Evolutionary conservation across 1,284 basidiomycete genomes (phyloP).

Genomic region (Hortiboletus rubellus): DNA sequence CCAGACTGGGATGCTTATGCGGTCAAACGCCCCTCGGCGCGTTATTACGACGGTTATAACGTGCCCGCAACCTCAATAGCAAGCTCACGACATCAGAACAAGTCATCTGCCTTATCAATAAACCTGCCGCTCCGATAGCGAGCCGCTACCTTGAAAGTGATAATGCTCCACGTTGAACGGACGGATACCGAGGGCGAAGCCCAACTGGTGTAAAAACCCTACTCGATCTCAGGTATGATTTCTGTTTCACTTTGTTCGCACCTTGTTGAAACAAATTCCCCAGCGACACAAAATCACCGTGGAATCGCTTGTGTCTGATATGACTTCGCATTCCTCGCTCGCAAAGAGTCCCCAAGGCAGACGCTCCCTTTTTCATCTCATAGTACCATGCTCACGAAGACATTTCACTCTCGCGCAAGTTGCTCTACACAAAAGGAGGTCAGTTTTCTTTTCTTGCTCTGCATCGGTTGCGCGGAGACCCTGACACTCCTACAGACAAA

Average conservation of each 20-base stretch:
- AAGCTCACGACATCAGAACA: too few relatives aligned
- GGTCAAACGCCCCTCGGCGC: background rate
- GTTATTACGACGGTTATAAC: too few relatives aligned
- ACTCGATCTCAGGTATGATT: slow-evolving; percentile 78
- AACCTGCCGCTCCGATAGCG: too few relatives aligned
- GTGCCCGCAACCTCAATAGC: too few relatives aligned
- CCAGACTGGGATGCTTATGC: slow-evolving; percentile 57
- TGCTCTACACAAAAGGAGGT: slow-evolving; percentile 78
- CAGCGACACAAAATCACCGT: slow-evolving; percentile 85
- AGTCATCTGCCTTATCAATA: too few relatives aligned
- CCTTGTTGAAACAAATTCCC: slow-evolving; percentile 5
- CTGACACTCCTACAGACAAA: slow-evolving; percentile 60
- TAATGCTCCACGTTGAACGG: slow-evolving; percentile 83
- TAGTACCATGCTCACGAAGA: slow-evolving; percentile 73
- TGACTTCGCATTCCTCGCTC: slow-evolving; percentile 55
- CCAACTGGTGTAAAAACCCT: slow-evolving; percentile 86
- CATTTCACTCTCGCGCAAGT: slow-evolving; percentile 85
- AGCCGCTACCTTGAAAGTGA: slow-evolving; percentile 65
- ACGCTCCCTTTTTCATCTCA: slow-evolving; percentile 76
- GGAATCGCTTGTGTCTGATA: slow-evolving; percentile 72
- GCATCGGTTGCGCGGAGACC: background rate
- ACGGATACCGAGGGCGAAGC: slow-evolving; percentile 87
- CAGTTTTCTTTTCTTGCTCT: slow-evolving; percentile 26
- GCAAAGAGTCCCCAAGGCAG: slow-evolving; percentile 65
- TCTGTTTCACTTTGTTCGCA: background rate